phyloP scores from a whole-genome alignment of 176 grass and related monocot genomes.

The Cocos nucifera region DNA sequence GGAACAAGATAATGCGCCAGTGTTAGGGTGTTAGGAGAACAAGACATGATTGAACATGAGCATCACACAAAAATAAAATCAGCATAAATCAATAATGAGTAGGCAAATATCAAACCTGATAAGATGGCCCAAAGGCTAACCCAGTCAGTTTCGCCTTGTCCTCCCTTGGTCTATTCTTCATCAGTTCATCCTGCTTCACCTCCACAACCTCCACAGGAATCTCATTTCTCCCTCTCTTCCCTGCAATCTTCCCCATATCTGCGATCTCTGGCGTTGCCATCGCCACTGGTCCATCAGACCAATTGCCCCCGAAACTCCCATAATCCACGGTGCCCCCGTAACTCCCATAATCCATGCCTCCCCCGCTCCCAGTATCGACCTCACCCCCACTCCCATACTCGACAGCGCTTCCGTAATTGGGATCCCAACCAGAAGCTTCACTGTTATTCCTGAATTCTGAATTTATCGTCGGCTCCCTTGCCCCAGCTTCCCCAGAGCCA shows the following conservation, averaged over 20 bases:
- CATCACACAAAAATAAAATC: too few species aligned
- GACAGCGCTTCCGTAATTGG: slow-evolving; percentile 13
- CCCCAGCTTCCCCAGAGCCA: slow-evolving; percentile 11
- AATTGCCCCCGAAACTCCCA: slow-evolving; percentile 17
- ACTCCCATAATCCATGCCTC: background rate
- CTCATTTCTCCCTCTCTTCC: slow-evolving; percentile 79
- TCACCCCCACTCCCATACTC: slow-evolving; percentile 13
- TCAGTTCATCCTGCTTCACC: slow-evolving; percentile 80
- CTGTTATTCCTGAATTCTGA: slow-evolving; percentile 22
- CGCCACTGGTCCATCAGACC: slow-evolving; percentile 16
- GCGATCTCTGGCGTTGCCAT: slow-evolving; percentile 16
- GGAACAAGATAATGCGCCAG: too few species aligned
- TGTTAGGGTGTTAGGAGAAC: too few species aligned
- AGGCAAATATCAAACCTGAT: slow-evolving; percentile 42
- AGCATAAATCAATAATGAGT: too few species aligned
- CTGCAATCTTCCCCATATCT: slow-evolving; percentile 45
- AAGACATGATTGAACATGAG: too few species aligned
- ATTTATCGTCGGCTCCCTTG: slow-evolving; percentile 21
- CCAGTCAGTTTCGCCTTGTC: slow-evolving; percentile 83
- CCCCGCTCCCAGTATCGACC: too few species aligned
- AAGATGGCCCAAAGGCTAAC: slow-evolving; percentile 79
- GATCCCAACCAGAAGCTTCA: slow-evolving; percentile 40
- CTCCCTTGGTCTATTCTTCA: slow-evolving; percentile 83
- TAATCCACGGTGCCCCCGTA: slow-evolving; percentile 21
- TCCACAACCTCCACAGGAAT: slow-evolving; percentile 63